Base-by-base conservation (phyloP, 257 asterid genomes). In the Agastache rugosa region DNA sequence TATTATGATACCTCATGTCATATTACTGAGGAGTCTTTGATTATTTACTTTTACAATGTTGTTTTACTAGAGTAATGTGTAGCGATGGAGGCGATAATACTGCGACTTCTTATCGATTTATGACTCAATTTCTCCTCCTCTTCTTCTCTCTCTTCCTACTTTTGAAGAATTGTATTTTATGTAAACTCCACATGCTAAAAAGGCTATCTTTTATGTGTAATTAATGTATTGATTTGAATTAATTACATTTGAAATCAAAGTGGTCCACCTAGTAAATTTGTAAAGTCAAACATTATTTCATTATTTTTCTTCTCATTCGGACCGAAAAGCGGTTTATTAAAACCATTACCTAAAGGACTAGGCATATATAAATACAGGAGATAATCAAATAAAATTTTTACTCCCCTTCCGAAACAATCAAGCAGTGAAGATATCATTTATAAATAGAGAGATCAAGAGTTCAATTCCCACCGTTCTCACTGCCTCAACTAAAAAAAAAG, bases 211-310 rank as follows among this genome's bases (percentile, higher is more conserved):
- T 51, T 51, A 2, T 9, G 27, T 51, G 59, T 53, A 53, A 19
- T 17, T 17, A 53, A 53, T 53, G 59, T 2, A 53, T 51, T 53
- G 29, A 19, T 53, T 53, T 53, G 27, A 19, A 53, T 45, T 45
- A 53, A 53, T n/a, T n/a, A n/a, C 29, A 53, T 19, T 8, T 53
- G 9, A 53, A 53, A 17, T 53, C 59, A 53, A 19, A 53, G 14
- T 53, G 59, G 59, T 19, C 59, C 59, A 53, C 25, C 59, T 53
- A 53, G 59, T 45, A 45, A 51, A 51, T 17, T 51, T 17, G 10
- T 5, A 50, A n/a, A 51, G 25, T 51, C 58, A 51, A 17, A 17
- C 1, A 48, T n/a, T 16, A 48, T 16, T 17, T 5, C 55, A 5
- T 48, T 50, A 50, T n/a, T 17, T 50, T 7, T n/a, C 11, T 17